Evolutionary conservation across 1,284 basidiomycete genomes (phyloP).

Genomic region (Puccinia polysora): DNA sequence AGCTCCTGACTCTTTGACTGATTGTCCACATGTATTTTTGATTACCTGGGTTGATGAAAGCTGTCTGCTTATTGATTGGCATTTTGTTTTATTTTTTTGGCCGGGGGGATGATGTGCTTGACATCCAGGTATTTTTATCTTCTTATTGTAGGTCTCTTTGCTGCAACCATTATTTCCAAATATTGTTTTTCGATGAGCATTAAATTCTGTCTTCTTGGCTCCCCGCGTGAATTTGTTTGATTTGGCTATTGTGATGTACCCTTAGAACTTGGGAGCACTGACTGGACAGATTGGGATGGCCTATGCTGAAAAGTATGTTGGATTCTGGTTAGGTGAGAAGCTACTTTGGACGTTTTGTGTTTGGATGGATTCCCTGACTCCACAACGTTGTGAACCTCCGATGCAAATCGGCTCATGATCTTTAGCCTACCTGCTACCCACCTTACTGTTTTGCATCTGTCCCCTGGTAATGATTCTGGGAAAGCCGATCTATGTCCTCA

Average conservation of each 20-base stretch:
- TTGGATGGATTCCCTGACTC: conserved; percentile 1
- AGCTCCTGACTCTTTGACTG: too few relatives aligned
- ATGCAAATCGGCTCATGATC: too few relatives aligned
- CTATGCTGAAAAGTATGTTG: conserved; percentile 53
- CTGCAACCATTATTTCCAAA: too few relatives aligned
- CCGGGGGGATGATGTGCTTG: too few relatives aligned
- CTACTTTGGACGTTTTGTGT: background rate
- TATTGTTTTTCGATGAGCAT: conserved; percentile 64
- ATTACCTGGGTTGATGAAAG: too few relatives aligned
- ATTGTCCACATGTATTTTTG: too few relatives aligned
- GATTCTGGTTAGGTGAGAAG: conserved; percentile 53
- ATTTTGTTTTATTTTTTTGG: background rate
- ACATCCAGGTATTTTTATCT: conserved; percentile 42
- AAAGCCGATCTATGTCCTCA: conserved; percentile 63
- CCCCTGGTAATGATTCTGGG: conserved; percentile 68
- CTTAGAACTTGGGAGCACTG: conserved; percentile 68
- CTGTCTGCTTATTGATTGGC: background rate
- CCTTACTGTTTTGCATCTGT: conserved; percentile 54
- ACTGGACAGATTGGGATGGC: conserved; percentile 56
- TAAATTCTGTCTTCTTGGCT: background rate
- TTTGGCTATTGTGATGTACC: background rate
- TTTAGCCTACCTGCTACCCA: conserved; percentile 52
- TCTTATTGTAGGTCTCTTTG: conserved; percentile 32
- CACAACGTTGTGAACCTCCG: too few relatives aligned
- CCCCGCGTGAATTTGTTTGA: conserved; percentile 47